Evolutionary conservation across 768 basidiomycete genomes (phyloP), one percentile per base, ranked within the genome.

Genomic region (Pleurotus pulmonarius): DNA sequence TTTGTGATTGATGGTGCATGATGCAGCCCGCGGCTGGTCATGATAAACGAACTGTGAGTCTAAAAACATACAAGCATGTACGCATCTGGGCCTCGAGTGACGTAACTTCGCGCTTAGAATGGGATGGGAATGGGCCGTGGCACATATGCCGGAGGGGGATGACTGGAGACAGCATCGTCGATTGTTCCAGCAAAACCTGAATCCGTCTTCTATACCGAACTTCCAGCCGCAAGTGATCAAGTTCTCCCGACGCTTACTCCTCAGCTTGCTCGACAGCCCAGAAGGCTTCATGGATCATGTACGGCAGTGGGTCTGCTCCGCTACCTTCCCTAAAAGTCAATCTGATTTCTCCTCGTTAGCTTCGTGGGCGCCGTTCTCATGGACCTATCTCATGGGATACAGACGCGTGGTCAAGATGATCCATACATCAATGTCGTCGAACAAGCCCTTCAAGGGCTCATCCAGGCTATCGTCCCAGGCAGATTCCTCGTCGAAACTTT

Each of bases 21-120:
- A 72, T 48, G 75, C 46, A 64, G 71, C 16, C 67, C 70, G 15
- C 25, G 26, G 37, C 58, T 67, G 15, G 53, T 60, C 22, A 58
- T 69, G 34, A 51, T 68, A 13, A 53, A 56, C 48, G 66, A 69
- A 45, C 29, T 62, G 62, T 64, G 26, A 9, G 61, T 59, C 29
- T 34, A 6, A 43, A 40, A 40, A 15, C 16, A 34, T 54, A 24
- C 41, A 12, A n/a, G 11, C n/a, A 34, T 15, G 18, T 37, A 29
- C 16, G 15, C 25, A 49, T 12, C 26, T 47, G 22, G 26, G 20
- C 46, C 13, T 47, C 24, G n/a, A 34, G 11, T 34, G 29, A 34
- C 29, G 29, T 43, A 16, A 41, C 43, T 54, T 22, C 7, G n/a
- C 41, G 26, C 18, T 60, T 64, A 68, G 70, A 37, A 60, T 61